phyloP scores from a whole-genome alignment of 1,139 yeast genomes.

The Magnusiomyces fungicola region DNA sequence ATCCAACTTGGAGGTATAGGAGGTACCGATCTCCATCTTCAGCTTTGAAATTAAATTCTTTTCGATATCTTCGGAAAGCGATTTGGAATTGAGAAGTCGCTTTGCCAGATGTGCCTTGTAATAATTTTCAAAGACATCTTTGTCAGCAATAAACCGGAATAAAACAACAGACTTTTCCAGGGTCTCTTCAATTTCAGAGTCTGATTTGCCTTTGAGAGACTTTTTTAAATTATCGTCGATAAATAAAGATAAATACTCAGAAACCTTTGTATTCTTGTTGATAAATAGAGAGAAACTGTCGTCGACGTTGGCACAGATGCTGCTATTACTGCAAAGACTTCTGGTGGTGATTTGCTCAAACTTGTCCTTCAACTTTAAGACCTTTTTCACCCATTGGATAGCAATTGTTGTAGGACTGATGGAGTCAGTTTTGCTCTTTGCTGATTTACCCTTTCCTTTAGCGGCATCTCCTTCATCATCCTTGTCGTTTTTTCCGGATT shows the following conservation, averaged over 20 bases:
- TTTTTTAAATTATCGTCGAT: slow-evolving; percentile 68
- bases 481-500: slow-evolving; percentile 4
- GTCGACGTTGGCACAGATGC: slow-evolving; percentile 50
- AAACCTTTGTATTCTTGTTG: slow-evolving; percentile 49
- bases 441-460: background rate
- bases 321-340: slow-evolving; percentile 45
- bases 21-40: slow-evolving; percentile 71
- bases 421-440: slow-evolving; percentile 28
- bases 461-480: background rate
- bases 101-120: slow-evolving; percentile 89
- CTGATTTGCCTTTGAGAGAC: slow-evolving; percentile 44
- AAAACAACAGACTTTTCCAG: slow-evolving; percentile 52
- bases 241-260: slow-evolving; percentile 68
- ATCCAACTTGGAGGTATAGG: slow-evolving; percentile 72
- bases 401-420: slow-evolving; percentile 48
- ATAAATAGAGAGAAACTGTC: slow-evolving; percentile 46
- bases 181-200: slow-evolving; percentile 48
- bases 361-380: slow-evolving; percentile 39
- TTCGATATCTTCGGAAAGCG: slow-evolving; percentile 57
- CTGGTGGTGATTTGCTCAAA: slow-evolving; percentile 38
- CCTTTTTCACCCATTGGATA: slow-evolving; percentile 58
- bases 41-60: slow-evolving; percentile 61
- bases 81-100: slow-evolving; percentile 52
- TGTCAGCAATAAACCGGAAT: slow-evolving; percentile 67
- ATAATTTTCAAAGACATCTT: slow-evolving; percentile 79